Conservation (phyloP, 106 monocot genomes). For the Phalaenopsis equestris region DNA sequence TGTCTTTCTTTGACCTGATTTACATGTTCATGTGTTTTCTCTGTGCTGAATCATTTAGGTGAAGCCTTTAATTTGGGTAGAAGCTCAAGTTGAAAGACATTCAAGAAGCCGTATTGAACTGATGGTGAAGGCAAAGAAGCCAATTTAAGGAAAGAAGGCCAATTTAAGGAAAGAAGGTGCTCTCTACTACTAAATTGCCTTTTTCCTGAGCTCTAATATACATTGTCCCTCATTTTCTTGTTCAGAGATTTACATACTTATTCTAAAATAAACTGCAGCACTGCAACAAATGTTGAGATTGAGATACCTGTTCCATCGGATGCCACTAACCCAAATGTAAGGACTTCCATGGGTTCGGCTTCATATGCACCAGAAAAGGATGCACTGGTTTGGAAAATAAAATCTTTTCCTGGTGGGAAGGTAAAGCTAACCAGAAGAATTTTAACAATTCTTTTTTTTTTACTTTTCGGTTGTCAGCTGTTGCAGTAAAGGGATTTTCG, state of each 20-base stretch:
- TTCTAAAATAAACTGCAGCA: slow-evolving; percentile 35
- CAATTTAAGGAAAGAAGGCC: slow-evolving; percentile 99
- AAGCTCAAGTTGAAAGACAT: slow-evolving; percentile 91
- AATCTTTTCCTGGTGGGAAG: slow-evolving; percentile 96
- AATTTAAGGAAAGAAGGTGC: slow-evolving; percentile 96
- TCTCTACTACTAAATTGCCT: neutral
- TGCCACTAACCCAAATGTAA: slow-evolving; percentile 77
- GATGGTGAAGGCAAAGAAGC: slow-evolving; percentile 84
- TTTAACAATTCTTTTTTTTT: neutral
- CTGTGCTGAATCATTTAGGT: slow-evolving; percentile 35
- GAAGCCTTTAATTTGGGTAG: slow-evolving; percentile 94
- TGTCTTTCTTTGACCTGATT: neutral
- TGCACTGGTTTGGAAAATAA: slow-evolving; percentile 96
- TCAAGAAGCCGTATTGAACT: slow-evolving; percentile 96
- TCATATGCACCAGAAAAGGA: slow-evolving; percentile 91
- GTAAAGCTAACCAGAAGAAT: slow-evolving; percentile 15
- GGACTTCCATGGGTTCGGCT: slow-evolving; percentile 96
- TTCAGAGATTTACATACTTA: slow-evolving; percentile 6
- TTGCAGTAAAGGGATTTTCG: too few relatives aligned
- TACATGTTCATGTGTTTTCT: neutral
- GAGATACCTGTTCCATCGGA: slow-evolving; percentile 83
- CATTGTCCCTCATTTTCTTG: neutral
- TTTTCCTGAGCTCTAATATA: neutral
- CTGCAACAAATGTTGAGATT: slow-evolving; percentile 95
- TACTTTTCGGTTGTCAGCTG: neutral